phyloP scores from a whole-genome alignment of 2,329 filamentous ascomycete genomes.

The Cladosporium sp. region DNA sequence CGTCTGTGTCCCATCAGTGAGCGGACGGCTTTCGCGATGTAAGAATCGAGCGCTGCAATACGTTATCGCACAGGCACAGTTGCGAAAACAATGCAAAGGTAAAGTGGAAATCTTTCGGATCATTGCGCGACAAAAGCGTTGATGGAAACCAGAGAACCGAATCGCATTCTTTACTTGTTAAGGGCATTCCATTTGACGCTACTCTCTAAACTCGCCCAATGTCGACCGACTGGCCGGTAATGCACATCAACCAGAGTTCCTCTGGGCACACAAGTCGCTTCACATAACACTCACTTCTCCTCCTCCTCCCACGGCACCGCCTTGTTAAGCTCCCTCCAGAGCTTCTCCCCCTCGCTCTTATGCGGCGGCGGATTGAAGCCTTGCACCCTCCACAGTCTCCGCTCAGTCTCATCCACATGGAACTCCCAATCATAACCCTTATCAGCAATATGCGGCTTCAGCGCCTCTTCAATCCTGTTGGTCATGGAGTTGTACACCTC shows the following conservation, averaged over 20 bases:
- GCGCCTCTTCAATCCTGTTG: constrained; percentile 32
- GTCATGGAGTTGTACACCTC: constrained; percentile 26
- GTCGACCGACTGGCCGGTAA: not conserved
- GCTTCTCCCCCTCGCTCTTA: constrained; percentile 38
- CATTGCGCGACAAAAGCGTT: no score
- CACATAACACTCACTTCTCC: constrained; percentile 8
- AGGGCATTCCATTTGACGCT: no score
- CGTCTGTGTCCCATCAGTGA: not conserved
- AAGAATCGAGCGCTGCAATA: not conserved
- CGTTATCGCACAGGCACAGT: not conserved
- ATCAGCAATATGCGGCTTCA: constrained; percentile 45
- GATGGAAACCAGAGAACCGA: no score
- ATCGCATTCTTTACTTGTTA: no score
- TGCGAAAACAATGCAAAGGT: no score
- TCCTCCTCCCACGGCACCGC: constrained; percentile 23
- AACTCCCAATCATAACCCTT: constrained; percentile 49
- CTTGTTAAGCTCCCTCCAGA: constrained; percentile 35
- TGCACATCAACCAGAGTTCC: not conserved
- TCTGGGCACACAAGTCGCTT: not conserved
- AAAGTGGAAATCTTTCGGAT: no score
- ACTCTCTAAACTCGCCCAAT: no score
- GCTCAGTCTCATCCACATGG: constrained; percentile 45
- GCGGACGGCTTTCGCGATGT: not conserved
- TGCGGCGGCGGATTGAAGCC: constrained; percentile 41
- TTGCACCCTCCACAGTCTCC: constrained; percentile 48